A percentile compares a stretch with the other conserved stretches of the same genome.
Evolutionary conservation across 2,329 filamentous ascomycete species (phyloP).

Genomic region (Myriangium duriaei): DNA sequence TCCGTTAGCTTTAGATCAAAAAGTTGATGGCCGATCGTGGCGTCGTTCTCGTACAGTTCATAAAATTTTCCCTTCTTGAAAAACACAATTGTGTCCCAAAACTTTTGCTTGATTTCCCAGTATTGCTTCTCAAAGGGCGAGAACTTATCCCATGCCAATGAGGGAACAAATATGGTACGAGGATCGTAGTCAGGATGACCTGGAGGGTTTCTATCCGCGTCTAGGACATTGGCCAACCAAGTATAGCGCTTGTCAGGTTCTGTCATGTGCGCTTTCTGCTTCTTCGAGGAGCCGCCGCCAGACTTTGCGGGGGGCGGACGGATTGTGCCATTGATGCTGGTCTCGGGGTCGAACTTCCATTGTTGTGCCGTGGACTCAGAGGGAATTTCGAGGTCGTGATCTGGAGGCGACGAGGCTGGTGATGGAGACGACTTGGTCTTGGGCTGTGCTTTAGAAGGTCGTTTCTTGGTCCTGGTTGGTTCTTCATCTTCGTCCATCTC

Average conservation of each 20-base stretch:
- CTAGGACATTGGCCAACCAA: conserved; percentile 76
- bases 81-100: conserved; percentile 95
- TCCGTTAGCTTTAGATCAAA: conserved; percentile 98
- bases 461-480: conserved; percentile 50
- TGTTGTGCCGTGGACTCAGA: conserved; percentile 62
- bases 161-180: conserved; percentile 80
- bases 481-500: conserved; percentile 58
- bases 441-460: conserved; percentile 38
- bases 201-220: conserved; percentile 69
- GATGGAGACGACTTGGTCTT: conserved; percentile 40
- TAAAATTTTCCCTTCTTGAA: conserved; percentile 99
- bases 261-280: conserved; percentile 59
- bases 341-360: conserved; percentile 65
- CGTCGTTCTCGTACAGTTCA: conserved; percentile 95
- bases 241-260: conserved; percentile 79
- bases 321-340: conserved; percentile 33
- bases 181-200: conserved; percentile 84
- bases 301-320: conserved; percentile 21
- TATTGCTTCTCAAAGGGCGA: conserved; percentile 96
- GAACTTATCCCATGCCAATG: conserved; percentile 65
- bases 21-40: conserved; percentile 86
- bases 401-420: conserved; percentile 27
- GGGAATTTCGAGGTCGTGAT: conserved; percentile 40
- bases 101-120: conserved; percentile 97
- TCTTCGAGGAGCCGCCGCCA: conserved; percentile 19